These are phyloP conservation scores for Beauveria pseudobassiana DNA, from an alignment of 2,329 filamentous ascomycete species.

Conservation along the genomic window DNA sequence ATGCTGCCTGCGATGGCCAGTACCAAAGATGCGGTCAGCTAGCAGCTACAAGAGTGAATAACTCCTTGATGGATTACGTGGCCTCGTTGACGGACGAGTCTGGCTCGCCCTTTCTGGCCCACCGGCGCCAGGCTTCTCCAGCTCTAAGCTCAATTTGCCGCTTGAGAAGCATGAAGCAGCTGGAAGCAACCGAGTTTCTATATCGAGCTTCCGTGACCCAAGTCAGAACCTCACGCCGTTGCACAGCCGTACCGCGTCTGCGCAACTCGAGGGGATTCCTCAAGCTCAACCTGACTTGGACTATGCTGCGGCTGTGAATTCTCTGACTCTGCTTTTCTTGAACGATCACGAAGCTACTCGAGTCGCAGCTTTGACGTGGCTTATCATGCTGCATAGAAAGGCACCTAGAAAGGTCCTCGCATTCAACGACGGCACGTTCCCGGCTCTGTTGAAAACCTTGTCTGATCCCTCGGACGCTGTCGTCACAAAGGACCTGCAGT, in stretches of 20 bases:
- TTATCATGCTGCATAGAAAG: constrained; percentile 96
- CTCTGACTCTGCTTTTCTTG: constrained; percentile 84
- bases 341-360: constrained; percentile 96
- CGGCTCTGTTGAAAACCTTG: constrained; percentile 87
- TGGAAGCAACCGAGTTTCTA: constrained; percentile 43
- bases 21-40: constrained; percentile 82
- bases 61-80: constrained; percentile 87
- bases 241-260: constrained; percentile 38
- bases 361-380: constrained; percentile 88
- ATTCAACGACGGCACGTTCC: constrained; percentile 96
- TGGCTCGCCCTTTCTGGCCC: constrained; percentile 21
- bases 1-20: constrained; percentile 92
- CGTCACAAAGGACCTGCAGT: constrained; percentile 86
- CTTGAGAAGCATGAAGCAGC: constrained; percentile 39
- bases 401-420: constrained; percentile 87
- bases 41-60: constrained; percentile 84
- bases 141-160: constrained; percentile 35
- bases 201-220: constrained; percentile 46
- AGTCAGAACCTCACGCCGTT: constrained; percentile 47
- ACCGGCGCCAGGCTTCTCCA: constrained; percentile 22
- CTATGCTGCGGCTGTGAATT: constrained; percentile 89
- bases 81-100: constrained; percentile 76
- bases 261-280: constrained; percentile 34
- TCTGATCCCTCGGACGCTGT: constrained; percentile 94
- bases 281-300: constrained; percentile 67